Evolutionary conservation across 805 yeast species (phyloP), one percentile per base, ranked within the genome.

Genomic region (Yamadazyma endophytica): DNA sequence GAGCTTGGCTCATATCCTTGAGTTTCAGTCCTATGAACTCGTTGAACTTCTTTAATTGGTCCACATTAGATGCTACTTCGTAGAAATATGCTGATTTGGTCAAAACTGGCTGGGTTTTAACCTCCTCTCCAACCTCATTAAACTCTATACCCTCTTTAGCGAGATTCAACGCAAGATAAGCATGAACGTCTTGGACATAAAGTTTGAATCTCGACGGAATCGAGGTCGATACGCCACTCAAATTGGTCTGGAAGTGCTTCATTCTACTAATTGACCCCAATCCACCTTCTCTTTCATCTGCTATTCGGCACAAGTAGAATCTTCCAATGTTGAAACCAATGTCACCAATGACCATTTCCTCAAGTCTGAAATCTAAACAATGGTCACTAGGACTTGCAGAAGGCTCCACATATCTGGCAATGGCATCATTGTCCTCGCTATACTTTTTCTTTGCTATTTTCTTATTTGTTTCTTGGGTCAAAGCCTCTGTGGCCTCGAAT

Each of bases 141-240:
- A 63, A 61, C 25, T 65, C 68, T 5, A 58, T 39, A 0, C 68
- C 70, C 21, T 52, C 54, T 4, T 26, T 38, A 2, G 38, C 35
- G 9, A 65, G 48, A 1, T 57, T 40, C 3, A 51, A 52, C 6
- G 37, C 35, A 27, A 66, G 44, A 52, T 60, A 46, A 16, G 44
- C 35, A 34, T 62, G 58, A 2, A 59, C 61, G 39, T 66, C 70
- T 32, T 64, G 64, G 11, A 66, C 70, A 35, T 63, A 66, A 18
- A 66, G 39, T 28, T 61, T 63, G 50, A 66, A 66, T 3, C 42
- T 34, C 1, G 66, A 52, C n/a, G 34, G 35, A 5, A 24, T 15
- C 7, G 26, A 9, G 8, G 37, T 32, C 22, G 28, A 26, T 4
- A 31, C 18, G 6, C 13, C 21, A 9, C 28, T 18, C 27, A 23